A percentile compares a stretch with the other conserved stretches of the same genome.
phyloP scores from a whole-genome alignment of 2,329 filamentous ascomycete genomes.

The Cryphonectria naterciae region DNA sequence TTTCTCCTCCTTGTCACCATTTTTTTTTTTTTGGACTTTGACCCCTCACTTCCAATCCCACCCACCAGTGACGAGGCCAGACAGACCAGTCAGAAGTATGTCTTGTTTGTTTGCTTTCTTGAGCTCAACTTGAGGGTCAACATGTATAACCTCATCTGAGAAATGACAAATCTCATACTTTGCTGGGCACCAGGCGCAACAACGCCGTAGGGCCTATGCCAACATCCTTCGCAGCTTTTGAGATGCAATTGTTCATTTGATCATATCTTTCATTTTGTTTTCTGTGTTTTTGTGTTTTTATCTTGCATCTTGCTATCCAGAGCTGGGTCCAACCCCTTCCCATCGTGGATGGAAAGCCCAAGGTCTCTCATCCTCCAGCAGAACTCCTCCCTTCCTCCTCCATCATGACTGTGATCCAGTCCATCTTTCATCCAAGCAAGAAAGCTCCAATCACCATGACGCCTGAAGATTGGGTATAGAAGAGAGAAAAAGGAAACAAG shows the following conservation, averaged over 20 bases:
- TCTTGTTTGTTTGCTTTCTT: background rate
- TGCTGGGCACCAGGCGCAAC: background rate
- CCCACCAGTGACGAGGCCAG: background rate
- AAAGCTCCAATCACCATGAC: slow-evolving; percentile 15
- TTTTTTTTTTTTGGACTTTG: background rate
- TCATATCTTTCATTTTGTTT: background rate
- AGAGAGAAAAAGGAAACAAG: slow-evolving; percentile 14
- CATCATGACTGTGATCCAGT: background rate
- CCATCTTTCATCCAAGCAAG: background rate
- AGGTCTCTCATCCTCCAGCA: background rate
- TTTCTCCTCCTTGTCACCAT: background rate
- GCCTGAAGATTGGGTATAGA: slow-evolving; percentile 26
- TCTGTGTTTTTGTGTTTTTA: background rate
- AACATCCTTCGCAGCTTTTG: background rate
- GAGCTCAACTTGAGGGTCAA: background rate
- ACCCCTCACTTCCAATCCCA: background rate
- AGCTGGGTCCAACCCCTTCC: background rate
- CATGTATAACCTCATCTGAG: background rate
- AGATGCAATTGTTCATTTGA: background rate
- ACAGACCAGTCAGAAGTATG: background rate
- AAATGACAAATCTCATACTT: background rate
- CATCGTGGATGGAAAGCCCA: background rate
- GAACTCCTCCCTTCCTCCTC: background rate
- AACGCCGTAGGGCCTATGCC: background rate
- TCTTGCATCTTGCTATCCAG: background rate